A percentile compares a stretch with the other conserved stretches of the same genome.
These are phyloP conservation scores for Eudorina sp. DNA, from an alignment of 139 green algal genomes.

Conservation along the genomic window DNA sequence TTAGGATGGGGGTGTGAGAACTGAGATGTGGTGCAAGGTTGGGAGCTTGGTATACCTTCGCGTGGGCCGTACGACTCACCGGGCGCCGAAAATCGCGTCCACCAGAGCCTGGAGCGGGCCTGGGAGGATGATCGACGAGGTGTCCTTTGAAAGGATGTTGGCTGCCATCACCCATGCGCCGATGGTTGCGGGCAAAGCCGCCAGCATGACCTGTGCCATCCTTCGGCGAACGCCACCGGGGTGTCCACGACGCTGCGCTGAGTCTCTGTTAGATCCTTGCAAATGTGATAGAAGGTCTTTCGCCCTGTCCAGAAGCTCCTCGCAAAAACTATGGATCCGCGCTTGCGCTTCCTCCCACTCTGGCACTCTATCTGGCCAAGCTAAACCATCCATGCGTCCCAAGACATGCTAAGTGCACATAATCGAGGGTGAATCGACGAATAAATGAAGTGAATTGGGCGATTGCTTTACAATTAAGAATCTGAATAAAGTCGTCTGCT, in stretches of 20 bases:
- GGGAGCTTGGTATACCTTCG: no score
- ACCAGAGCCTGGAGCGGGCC: neutral
- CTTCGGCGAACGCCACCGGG: neutral
- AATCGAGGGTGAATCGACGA: no score
- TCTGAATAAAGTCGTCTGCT: no score
- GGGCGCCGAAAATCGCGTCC: neutral
- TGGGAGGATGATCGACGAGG: neutral
- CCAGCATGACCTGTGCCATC: constrained; percentile 1
- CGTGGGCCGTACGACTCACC: no score
- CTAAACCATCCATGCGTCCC: neutral
- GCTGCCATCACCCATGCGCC: constrained; percentile 11
- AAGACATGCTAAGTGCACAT: no score
- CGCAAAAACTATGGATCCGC: constrained; percentile 1
- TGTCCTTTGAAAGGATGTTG: neutral
- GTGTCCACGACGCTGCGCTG: neutral
- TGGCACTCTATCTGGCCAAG: neutral
- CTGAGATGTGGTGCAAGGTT: no score
- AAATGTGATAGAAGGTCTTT: neutral
- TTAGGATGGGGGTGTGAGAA: no score
- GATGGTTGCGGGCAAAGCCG: constrained; percentile 2
- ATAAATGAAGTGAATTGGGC: no score
- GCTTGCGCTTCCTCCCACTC: neutral
- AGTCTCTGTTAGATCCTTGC: neutral
- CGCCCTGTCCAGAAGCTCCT: neutral
- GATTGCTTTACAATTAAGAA: no score